phyloP scores from a whole-genome alignment of 1,284 basidiomycete genomes.

The Ganoderma leucocontextum region DNA sequence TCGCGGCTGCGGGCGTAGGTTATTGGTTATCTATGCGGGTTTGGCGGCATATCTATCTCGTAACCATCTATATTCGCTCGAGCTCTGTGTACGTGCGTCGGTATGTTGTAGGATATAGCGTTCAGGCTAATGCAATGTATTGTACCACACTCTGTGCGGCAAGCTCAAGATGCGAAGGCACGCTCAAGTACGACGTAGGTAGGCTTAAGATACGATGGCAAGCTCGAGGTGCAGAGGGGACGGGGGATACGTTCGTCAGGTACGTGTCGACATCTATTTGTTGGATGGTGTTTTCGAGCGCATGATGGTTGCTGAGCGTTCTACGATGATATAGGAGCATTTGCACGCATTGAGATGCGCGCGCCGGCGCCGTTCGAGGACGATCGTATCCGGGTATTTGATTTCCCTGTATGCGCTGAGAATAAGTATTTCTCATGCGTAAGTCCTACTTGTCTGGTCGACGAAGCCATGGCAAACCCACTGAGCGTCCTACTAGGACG shows the following conservation, averaged over 20 bases:
- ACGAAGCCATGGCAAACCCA: neutral
- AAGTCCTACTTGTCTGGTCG: neutral
- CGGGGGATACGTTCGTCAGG: neutral
- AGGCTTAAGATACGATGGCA: too few species aligned
- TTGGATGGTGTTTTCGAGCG: neutral
- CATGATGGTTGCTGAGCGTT: neutral
- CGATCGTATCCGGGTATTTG: neutral
- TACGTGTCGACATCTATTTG: neutral
- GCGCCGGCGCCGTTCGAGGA: neutral
- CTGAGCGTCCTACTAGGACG: neutral
- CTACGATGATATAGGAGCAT: neutral
- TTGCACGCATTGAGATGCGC: neutral
- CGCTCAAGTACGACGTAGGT: neutral
- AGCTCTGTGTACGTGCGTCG: constrained; percentile 4
- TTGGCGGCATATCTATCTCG: neutral
- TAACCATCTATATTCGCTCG: neutral
- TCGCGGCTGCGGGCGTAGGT: constrained; percentile 5
- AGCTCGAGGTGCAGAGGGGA: neutral
- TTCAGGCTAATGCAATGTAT: constrained; percentile 21
- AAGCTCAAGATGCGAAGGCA: neutral
- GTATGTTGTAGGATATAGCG: constrained; percentile 22
- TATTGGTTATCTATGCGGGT: neutral
- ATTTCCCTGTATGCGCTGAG: neutral
- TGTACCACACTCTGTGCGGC: constrained; percentile 28
- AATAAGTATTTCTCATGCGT: neutral